phyloP scores from a whole-genome alignment of 2,329 filamentous ascomycete genomes.

The Colletotrichum lini region DNA sequence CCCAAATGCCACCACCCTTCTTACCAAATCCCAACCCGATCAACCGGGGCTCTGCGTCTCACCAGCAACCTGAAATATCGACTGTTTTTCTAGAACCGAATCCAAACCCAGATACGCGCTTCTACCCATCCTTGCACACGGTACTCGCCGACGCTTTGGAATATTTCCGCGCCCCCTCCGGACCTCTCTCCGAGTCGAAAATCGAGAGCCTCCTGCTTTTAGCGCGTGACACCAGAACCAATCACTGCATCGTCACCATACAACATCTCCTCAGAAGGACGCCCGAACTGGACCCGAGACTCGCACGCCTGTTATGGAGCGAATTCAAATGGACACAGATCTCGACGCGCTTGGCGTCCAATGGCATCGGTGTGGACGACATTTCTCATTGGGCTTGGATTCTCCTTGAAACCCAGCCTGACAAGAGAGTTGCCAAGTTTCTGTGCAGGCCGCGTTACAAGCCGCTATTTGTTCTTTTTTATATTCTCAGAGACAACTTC shows the following conservation, averaged over 20 bases:
- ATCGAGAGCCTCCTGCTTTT: conserved; percentile 3
- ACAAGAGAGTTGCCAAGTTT: conserved; percentile 30
- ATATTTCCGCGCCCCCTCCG: conserved; percentile 8
- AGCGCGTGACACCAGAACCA: neutral
- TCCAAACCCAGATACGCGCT: neutral
- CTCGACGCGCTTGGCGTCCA: neutral
- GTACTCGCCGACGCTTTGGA: conserved; percentile 22
- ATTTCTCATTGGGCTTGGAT: conserved; percentile 33
- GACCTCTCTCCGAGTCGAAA: neutral
- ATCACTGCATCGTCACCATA: conserved; percentile 28
- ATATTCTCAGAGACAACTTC: conserved; percentile 24
- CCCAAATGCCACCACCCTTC: neutral
- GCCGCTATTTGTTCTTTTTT: conserved; percentile 36
- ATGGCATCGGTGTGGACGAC: conserved; percentile 5
- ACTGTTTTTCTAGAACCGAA: neutral
- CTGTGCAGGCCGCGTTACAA: conserved; percentile 24
- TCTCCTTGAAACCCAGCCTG: conserved; percentile 16
- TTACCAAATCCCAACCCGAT: neutral
- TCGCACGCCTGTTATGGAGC: conserved; percentile 14
- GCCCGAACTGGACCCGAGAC: conserved; percentile 11
- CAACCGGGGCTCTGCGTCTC: neutral
- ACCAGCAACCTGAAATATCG: neutral
- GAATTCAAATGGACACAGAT: conserved; percentile 2
- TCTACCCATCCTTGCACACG: neutral
- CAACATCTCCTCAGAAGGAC: conserved; percentile 28